Base-by-base conservation (phyloP, 441 rosid genomes). In the Croton setiger region DNA sequence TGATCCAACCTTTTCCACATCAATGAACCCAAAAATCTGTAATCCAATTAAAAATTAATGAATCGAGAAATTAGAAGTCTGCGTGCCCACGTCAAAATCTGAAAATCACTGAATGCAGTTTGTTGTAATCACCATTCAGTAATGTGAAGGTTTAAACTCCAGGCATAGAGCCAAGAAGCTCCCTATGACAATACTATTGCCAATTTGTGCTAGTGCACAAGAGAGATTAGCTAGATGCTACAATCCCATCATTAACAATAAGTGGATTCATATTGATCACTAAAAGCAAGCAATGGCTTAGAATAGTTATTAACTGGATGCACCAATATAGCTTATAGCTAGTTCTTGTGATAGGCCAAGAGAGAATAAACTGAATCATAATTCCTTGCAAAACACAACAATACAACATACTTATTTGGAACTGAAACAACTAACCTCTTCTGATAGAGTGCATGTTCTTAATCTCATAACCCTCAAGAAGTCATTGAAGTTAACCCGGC, bases 11-110 rank as follows among this genome's bases (percentile, higher is more conserved):
- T 85, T 88, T 74, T 92, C 97, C 55, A 85, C 81, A 72, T 91
- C 99, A 58, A 94, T 48, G 84, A 94, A 90, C 64, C 82, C 82
- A 68, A 94, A 94, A 64, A 94, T 82, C 98, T 94, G 83, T 69
- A 85, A 44, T 67, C 54, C 58, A 69, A 14, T 4, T 60, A 7
- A 65, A n/a, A 52, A 37, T 39, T 23, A 51, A 64, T 18, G 13
- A 75, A 60, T 58, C 55, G 68, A 75, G 55, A 60, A 41, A 61
- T 8, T 39, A 12, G 63, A 63, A 67, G 52, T 44, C 43, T 27
- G 8, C 21, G 31, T n/a, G n/a, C 4, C 12, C 55, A 17, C 12
- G 18, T 35, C 4, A 12, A 33, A 33, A 43, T 14, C 20, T 43
- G 59, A 51, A 39, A 41, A 48, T 37, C 45, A 59, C 49, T 43